Percentiles rank a stretch among this genome's conserved stretches.
Conservation (phyloP, 2,329 filamentous ascomycete genomes). For the Cadophora gregata region DNA sequence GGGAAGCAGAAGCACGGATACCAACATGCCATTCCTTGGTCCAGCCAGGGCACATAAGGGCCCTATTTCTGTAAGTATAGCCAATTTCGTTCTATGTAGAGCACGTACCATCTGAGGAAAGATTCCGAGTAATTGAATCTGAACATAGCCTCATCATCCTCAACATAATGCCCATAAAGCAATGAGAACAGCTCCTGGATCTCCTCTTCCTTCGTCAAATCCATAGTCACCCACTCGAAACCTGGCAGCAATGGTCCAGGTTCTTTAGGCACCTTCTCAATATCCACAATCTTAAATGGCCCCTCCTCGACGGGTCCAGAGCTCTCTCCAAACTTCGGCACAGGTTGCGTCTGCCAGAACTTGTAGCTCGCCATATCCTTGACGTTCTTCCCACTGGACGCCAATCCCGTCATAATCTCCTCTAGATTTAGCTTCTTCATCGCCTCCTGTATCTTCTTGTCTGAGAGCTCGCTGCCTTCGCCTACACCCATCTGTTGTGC, state of each 20-base stretch:
- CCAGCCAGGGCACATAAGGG: constrained; percentile 94
- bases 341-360: constrained; percentile 98
- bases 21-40: constrained; percentile 93
- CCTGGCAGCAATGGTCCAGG: constrained; percentile 77
- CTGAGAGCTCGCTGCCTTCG: constrained; percentile 45
- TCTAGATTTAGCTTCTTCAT: constrained; percentile 70
- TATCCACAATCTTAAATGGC: constrained; percentile 79
- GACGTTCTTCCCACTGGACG: constrained; percentile 82
- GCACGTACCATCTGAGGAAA: constrained; percentile 82
- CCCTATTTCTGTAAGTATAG: constrained; percentile 59
- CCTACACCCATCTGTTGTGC: constrained; percentile 59
- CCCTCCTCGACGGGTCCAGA: constrained; percentile 71
- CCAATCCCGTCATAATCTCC: constrained; percentile 76
- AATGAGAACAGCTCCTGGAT: constrained; percentile 92
- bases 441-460: constrained; percentile 54
- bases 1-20: constrained; percentile 81
- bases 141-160: constrained; percentile 97
- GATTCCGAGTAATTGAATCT: constrained; percentile 93
- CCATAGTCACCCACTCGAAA: constrained; percentile 94
- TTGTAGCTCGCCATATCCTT: constrained; percentile 98
- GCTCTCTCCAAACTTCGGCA: constrained; percentile 78
- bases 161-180: constrained; percentile 92
- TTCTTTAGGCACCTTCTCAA: constrained; percentile 79
- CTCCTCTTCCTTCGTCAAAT: constrained; percentile 78
- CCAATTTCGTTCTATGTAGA: background rate